Conservation (phyloP, 2,329 filamentous ascomycete genomes). For the Cladosporium sphaerospermum region DNA sequence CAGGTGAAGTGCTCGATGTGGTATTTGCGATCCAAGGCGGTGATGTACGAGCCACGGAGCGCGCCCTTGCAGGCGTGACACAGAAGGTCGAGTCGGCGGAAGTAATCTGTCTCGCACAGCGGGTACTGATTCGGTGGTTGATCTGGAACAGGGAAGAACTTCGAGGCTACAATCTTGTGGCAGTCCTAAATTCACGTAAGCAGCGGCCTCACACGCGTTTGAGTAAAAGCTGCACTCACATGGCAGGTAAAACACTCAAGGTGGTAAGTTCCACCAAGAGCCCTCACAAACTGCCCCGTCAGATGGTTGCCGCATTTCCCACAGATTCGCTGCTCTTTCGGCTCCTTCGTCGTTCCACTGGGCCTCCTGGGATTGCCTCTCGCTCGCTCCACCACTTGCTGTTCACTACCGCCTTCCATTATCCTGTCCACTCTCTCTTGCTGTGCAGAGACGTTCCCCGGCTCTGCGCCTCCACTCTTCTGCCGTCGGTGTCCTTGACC, state of each 20-base stretch:
- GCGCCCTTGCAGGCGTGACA: slow-evolving; percentile 91
- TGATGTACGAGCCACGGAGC: slow-evolving; percentile 94
- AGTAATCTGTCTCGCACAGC: slow-evolving; percentile 96
- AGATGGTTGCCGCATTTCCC: slow-evolving; percentile 84
- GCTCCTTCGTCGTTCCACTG: slow-evolving; percentile 28
- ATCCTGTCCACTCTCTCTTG: not conserved
- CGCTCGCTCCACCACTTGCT: slow-evolving; percentile 7
- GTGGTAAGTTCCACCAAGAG: slow-evolving; percentile 89
- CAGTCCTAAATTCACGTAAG: slow-evolving; percentile 63
- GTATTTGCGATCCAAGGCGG: slow-evolving; percentile 93
- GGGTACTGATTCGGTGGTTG: slow-evolving; percentile 87
- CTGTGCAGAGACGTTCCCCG: not conserved
- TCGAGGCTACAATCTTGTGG: slow-evolving; percentile 92
- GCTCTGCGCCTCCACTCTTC: not conserved
- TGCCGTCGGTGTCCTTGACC: slow-evolving; percentile 1
- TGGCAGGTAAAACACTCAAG: slow-evolving; percentile 96
- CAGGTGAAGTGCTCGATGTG: slow-evolving; percentile 99
- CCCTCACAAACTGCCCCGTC: slow-evolving; percentile 92
- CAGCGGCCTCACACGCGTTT: too few relatives aligned
- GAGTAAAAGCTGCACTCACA: slow-evolving; percentile 51
- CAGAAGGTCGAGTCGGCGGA: slow-evolving; percentile 80
- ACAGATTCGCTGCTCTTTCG: slow-evolving; percentile 41
- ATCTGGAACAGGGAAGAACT: slow-evolving; percentile 96
- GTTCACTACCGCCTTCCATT: not conserved
- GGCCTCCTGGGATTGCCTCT: slow-evolving; percentile 12